Conservation (phyloP, 257 asterid species). For the Solanum arcanum region DNA sequence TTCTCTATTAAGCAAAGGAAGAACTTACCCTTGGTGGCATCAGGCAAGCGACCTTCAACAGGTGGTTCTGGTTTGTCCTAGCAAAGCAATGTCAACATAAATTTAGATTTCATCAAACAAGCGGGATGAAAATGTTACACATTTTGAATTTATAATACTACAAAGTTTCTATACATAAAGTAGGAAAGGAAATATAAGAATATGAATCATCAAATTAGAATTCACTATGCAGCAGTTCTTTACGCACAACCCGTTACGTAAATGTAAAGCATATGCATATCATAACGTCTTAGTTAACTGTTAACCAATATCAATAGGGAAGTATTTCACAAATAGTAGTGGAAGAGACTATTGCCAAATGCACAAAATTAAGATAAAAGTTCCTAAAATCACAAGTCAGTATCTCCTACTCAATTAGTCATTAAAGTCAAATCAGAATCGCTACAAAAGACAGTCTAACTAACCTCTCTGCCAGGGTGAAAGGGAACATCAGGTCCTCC, state of each 20-base stretch:
- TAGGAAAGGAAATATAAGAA: neutral
- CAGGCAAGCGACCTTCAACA: constrained; percentile 75
- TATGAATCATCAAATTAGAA: neutral
- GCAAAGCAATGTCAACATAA: neutral
- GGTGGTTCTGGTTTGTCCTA: constrained; percentile 76
- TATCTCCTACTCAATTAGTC: neutral
- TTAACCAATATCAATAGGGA: neutral
- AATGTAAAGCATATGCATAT: neutral
- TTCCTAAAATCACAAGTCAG: neutral
- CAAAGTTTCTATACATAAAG: neutral
- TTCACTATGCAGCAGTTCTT: neutral
- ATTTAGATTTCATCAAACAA: neutral
- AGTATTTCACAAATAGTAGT: neutral
- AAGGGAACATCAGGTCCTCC: constrained; percentile 95
- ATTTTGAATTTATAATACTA: neutral
- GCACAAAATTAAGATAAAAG: neutral
- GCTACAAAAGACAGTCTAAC: neutral
- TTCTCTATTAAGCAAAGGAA: neutral
- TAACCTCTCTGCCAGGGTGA: constrained; percentile 71
- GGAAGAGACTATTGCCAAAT: neutral
- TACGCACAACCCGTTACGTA: neutral
- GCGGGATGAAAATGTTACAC: neutral
- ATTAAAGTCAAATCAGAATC: neutral
- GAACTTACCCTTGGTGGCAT: constrained; percentile 74
- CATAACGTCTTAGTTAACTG: neutral